Base-by-base conservation (phyloP, 2,329 filamentous ascomycete species). In the Scolecobasidium constrictum region DNA sequence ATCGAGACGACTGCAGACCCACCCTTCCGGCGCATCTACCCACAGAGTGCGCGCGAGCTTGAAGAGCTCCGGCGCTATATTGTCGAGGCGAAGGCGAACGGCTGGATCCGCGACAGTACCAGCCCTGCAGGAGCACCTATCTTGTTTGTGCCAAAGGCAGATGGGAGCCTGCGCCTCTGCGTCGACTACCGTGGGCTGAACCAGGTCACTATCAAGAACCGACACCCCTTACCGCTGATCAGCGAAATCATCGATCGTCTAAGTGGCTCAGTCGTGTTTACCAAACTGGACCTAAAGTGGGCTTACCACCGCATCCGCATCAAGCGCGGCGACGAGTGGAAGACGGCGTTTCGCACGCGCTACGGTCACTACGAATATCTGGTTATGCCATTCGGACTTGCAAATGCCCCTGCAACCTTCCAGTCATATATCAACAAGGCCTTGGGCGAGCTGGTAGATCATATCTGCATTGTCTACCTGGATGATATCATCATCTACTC, bases 111-210 rank as follows among this genome's bases (percentile, higher is more conserved):
- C 12, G 19, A 17, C 2, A 55, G 35, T 16, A 48, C 21, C 13
- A 50, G 36, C 26, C 47, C 41, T 20, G 46, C 46, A 20, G 48
- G 48, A 4, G 35, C 42, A 2, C 55, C 49, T 6, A 50, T 62
- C 4, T 46, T 63, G 0, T 61, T 63, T 49, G 46, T 58, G 17
- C 46, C 41, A 19, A 64, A 62, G 47, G 52, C 52, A 4, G 50
- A 54, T 38, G 46, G 54, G 3, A 49, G 45, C 5, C 42, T 60
- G 6, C 45, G 49, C 16, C 41, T 65, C 34, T 64, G 48, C 48
- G 49, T 65, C 4, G 51, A 66, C 44, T 67, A 65, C 47, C 38
- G 51, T 40, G 46, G 26, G 1, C 47, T 65, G 1, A 66, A 65
- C 40, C 44, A 46, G 1, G 46, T 62, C n/a, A 63, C 52, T 3